Evolutionary conservation across 2,329 filamentous ascomycete species (phyloP).

Genomic region (Thelonectria blattea): DNA sequence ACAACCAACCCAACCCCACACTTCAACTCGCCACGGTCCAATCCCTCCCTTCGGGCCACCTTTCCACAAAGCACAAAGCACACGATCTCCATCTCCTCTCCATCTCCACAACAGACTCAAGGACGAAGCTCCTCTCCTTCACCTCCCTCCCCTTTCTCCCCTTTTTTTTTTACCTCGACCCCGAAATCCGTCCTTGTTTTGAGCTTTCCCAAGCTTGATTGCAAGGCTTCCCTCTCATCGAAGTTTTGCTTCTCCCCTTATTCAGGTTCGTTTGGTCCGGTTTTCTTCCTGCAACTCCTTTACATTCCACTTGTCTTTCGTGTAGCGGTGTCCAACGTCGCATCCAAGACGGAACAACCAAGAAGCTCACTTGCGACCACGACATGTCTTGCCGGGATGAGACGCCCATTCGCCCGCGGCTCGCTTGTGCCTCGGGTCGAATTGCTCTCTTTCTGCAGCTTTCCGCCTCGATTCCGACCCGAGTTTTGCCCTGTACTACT

Average conservation of each 20-base stretch:
- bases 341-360: background rate
- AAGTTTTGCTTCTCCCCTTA: constrained; percentile 11
- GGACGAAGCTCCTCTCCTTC: constrained; percentile 15
- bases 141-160: constrained; percentile 15
- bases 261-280: constrained; percentile 33
- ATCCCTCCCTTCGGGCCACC: constrained; percentile 41
- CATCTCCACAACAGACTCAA: constrained; percentile 24
- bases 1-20: constrained; percentile 37
- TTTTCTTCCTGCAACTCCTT: background rate
- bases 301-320: constrained; percentile 3
- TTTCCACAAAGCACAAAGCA: constrained; percentile 42
- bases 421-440: background rate
- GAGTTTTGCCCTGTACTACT: background rate
- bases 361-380: constrained; percentile 26
- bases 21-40: constrained; percentile 24
- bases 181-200: constrained; percentile 28
- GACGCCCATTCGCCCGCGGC: background rate
- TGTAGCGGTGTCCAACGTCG: constrained; percentile 29
- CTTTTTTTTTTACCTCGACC: constrained; percentile 3
- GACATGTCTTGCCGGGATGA: background rate
- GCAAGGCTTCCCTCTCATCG: constrained; percentile 27
- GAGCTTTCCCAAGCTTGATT: constrained; percentile 29
- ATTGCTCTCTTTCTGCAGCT: background rate
- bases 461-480: background rate
- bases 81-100: constrained; percentile 33